These are phyloP conservation scores for Cardiospermum halicacabum DNA, from an alignment of 345 rosid genomes.

Conservation along the genomic window DNA sequence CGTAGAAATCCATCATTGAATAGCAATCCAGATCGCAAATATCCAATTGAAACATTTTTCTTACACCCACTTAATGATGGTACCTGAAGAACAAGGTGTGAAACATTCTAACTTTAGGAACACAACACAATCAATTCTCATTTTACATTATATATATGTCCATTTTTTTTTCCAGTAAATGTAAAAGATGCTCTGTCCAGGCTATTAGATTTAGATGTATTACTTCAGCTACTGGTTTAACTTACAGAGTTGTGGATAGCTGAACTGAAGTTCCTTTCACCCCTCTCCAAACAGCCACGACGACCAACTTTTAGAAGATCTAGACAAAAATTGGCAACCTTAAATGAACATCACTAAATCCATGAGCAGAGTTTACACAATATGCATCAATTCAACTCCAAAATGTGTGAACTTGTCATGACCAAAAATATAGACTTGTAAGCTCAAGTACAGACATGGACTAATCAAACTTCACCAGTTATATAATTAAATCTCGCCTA, in stretches of 20 bases:
- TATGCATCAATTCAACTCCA: background rate
- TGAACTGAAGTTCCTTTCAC: constrained; percentile 27
- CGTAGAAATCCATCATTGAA: constrained; percentile 26
- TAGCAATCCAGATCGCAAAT: constrained; percentile 28
- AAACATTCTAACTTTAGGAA: background rate
- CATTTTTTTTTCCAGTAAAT: background rate
- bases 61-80: constrained; percentile 27
- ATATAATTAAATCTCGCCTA: too few species aligned
- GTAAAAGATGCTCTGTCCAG: constrained; percentile 1
- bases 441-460: background rate
- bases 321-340: constrained; percentile 29
- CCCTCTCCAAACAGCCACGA: constrained; percentile 26
- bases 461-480: background rate
- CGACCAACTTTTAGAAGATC: constrained; percentile 36
- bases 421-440: background rate
- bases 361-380: background rate
- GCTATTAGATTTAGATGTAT: too few species aligned
- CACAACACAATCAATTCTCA: constrained; percentile 1
- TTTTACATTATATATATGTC: background rate
- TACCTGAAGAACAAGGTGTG: constrained; percentile 30
- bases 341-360: background rate
- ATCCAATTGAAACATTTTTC: constrained; percentile 34
- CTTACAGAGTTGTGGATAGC: constrained; percentile 39
- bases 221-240: constrained; percentile 1
- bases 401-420: background rate